Percentiles rank a stretch among this genome's conserved stretches.
Conservation (phyloP, 2,329 filamentous ascomycete species). For the Penicillium sp. region DNA sequence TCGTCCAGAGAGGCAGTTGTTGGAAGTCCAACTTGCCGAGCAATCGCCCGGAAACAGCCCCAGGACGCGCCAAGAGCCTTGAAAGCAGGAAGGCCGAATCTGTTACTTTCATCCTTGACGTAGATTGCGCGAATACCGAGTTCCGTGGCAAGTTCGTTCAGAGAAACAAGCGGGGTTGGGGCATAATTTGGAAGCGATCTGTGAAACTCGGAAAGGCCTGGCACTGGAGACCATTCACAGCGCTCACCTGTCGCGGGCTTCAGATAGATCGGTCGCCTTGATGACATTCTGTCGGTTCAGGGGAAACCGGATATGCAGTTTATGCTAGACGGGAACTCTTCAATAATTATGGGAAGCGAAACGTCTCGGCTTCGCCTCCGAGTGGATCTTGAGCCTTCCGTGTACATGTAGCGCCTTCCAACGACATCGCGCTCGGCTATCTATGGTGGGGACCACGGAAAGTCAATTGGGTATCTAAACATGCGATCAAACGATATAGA, state of each 20-base stretch:
- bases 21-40: constrained; percentile 45
- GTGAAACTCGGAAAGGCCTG: constrained; percentile 51
- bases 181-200: constrained; percentile 56
- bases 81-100: constrained; percentile 70
- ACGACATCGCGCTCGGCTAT: constrained; percentile 8
- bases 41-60: constrained; percentile 62
- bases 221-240: constrained; percentile 7
- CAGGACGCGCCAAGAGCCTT: constrained; percentile 80
- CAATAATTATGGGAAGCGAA: not conserved
- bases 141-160: constrained; percentile 56
- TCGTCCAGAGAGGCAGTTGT: constrained; percentile 45
- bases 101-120: constrained; percentile 68
- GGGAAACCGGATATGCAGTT: not conserved
- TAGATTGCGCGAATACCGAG: constrained; percentile 59
- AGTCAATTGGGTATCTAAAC: not conserved
- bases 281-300: constrained; percentile 9
- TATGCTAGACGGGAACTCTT: not conserved
- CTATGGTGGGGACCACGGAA: not conserved
- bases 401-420: constrained; percentile 18
- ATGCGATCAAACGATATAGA: not conserved
- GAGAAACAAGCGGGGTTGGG: constrained; percentile 53
- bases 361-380: not conserved
- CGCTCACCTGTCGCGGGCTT: constrained; percentile 22
- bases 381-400: not conserved
- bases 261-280: constrained; percentile 27